A percentile compares a stretch with the other conserved stretches of the same genome.
phyloP scores from a whole-genome alignment of 176 grass and related monocot genomes.

The Hordeum marinum region DNA sequence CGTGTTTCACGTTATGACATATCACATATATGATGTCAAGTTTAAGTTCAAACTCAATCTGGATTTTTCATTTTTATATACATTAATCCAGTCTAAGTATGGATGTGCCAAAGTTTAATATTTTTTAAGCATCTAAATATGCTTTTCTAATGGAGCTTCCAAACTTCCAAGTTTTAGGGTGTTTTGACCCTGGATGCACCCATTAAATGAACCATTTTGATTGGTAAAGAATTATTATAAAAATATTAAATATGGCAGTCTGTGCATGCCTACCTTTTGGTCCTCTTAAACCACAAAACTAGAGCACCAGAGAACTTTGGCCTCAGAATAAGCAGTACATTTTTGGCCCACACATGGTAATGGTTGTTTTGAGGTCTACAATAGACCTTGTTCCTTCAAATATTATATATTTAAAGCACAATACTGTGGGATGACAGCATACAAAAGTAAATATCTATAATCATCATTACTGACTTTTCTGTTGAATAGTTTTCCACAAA shows the following conservation, averaged over 20 bases:
- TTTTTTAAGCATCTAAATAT: neutral
- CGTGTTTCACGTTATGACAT: too few species aligned
- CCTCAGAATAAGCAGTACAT: neutral
- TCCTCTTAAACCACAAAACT: neutral
- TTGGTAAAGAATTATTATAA: neutral
- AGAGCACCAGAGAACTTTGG: neutral
- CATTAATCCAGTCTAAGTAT: neutral
- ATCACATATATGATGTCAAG: too few species aligned
- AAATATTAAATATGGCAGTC: neutral
- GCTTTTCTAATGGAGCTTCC: neutral
- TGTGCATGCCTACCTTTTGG: neutral
- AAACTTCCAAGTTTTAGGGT: neutral
- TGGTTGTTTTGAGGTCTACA: neutral
- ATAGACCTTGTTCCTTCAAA: neutral
- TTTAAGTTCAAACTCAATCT: too few species aligned
- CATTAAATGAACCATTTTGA: neutral
- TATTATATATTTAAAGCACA: conserved; percentile 3
- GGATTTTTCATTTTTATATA: neutral
- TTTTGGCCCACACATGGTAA: neutral
- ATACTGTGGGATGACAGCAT: neutral
- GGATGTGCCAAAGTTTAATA: neutral
- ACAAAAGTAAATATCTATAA: neutral
- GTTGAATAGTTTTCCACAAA: neutral
- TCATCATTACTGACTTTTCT: neutral
- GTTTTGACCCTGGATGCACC: too few species aligned